Evolutionary conservation across 2,329 filamentous ascomycete species (phyloP).

Genomic region (Talaromyces sp.): DNA sequence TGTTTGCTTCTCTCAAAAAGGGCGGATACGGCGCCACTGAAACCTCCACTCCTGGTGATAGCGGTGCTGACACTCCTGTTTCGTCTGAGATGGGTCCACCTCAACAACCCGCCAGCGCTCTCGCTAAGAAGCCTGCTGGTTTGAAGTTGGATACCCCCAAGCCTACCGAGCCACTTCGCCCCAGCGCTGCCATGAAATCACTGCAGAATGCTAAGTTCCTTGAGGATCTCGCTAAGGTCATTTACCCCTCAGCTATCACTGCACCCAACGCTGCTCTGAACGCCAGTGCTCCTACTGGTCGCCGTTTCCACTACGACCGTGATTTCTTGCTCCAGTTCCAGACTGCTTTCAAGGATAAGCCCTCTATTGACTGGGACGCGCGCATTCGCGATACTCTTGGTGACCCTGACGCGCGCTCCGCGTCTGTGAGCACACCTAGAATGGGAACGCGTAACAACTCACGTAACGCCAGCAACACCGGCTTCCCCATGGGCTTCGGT

Average conservation of each 20-base stretch:
- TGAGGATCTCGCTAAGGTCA: constrained; percentile 72
- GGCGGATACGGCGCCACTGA: constrained; percentile 41
- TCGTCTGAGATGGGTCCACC: constrained; percentile 54
- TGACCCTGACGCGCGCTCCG: constrained; percentile 64
- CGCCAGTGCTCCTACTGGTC: constrained; percentile 65
- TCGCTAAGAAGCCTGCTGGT: constrained; percentile 79
- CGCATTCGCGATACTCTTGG: constrained; percentile 85
- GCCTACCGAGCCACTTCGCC: constrained; percentile 84
- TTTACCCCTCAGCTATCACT: constrained; percentile 80
- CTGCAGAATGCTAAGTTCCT: constrained; percentile 90
- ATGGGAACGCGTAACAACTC: constrained; percentile 56
- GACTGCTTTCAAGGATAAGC: constrained; percentile 93
- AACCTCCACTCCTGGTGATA: constrained; percentile 45
- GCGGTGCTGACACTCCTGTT: constrained; percentile 49
- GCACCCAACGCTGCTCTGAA: constrained; percentile 94
- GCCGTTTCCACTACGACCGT: constrained; percentile 94
- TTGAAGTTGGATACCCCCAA: constrained; percentile 89
- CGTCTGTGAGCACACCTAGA: constrained; percentile 50
- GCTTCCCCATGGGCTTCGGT: constrained; percentile 73
- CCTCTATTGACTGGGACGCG: constrained; percentile 87
- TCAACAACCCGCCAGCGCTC: constrained; percentile 55
- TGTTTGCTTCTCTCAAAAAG: constrained; percentile 50
- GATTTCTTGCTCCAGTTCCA: constrained; percentile 97
- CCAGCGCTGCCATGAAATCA: constrained; percentile 87
- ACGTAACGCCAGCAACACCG: constrained; percentile 37